A percentile compares a stretch with the other conserved stretches of the same genome.
These are phyloP conservation scores for Arctostaphylos glauca DNA, from an alignment of 148 eudicot species.

Conservation along the genomic window DNA sequence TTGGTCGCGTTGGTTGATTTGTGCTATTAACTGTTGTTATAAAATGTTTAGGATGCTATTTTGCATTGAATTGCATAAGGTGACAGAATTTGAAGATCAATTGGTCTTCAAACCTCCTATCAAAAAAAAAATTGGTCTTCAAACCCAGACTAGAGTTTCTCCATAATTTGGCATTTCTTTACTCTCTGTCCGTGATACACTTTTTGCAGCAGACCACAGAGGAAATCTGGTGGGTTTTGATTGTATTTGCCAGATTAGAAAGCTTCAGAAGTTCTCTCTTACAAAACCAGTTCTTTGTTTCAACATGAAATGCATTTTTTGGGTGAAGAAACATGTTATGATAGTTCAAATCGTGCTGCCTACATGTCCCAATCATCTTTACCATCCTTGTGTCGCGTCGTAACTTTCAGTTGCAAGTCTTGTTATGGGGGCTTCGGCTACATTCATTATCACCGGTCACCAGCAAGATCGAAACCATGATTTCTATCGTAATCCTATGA, in stretches of 20 bases:
- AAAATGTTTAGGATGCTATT: neutral
- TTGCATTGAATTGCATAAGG: neutral
- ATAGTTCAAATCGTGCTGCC: too few relatives aligned
- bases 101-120: neutral
- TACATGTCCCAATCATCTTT: too few relatives aligned
- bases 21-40: neutral
- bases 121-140: neutral
- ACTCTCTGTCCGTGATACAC: neutral
- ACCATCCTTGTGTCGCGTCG: too few relatives aligned
- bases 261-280: neutral
- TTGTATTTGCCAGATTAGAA: neutral
- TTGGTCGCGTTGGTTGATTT: neutral
- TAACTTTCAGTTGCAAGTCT: too few relatives aligned
- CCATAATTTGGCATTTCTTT: neutral
- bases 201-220: neutral
- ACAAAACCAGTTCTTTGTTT: neutral
- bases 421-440: too few relatives aligned
- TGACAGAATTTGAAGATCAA: neutral
- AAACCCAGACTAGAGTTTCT: neutral
- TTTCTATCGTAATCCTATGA: too few relatives aligned
- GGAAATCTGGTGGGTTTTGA: conserved; percentile 2
- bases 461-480: too few relatives aligned
- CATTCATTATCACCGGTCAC: too few relatives aligned
- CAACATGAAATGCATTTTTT: neutral
- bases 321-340: neutral